Evolutionary conservation across 768 basidiomycete species (phyloP), one percentile per base, ranked within the genome.

Genomic region (Boletus bicolor): DNA sequence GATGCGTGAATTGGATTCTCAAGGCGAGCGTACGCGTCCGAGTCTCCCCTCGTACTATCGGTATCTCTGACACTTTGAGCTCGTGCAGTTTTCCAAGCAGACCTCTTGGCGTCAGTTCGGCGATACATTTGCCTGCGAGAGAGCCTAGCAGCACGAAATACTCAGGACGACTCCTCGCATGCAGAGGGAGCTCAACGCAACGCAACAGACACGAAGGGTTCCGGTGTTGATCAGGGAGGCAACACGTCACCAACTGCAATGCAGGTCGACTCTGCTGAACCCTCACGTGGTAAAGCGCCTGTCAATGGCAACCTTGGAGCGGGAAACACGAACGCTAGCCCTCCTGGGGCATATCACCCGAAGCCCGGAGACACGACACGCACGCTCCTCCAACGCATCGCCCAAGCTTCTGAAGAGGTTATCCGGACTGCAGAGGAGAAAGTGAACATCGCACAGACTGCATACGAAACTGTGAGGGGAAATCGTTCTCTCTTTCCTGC

Each of bases 351-450:
- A 30, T 48, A 56, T 15, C 54, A 53, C 12, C 50, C 58, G 37
- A 71, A 71, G 46, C 56, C 59, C 12, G 67, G 74, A 38, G 63
- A 69, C 44, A 76, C 78, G 19, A 77, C 79, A 7, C 76, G 80
- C 19, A 75, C 77, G 53, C 67, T 86, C 57, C 75, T 91, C 28
- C 75, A 81, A 19, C 75, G 77, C 46, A 79, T 91, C 49, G 83
- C 85, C 4, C 77, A 77, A 58, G 68, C 85, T 8, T 75, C 80
- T 12, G 86, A 87, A 63, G 83, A 86, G 57, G 68, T 82, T 1
- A 69, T 86, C 10, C 80, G 82, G 5, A 79, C 83, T 4, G 82
- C 84, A 11, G 86, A 90, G 57, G 91, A 93, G 68, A 92, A 92
- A 66, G 80, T 87, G 32, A 89, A 84, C 60, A 76, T 92, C 17